phyloP scores from a whole-genome alignment of 768 basidiomycete species.

The Leucogyrophana mollusca region DNA sequence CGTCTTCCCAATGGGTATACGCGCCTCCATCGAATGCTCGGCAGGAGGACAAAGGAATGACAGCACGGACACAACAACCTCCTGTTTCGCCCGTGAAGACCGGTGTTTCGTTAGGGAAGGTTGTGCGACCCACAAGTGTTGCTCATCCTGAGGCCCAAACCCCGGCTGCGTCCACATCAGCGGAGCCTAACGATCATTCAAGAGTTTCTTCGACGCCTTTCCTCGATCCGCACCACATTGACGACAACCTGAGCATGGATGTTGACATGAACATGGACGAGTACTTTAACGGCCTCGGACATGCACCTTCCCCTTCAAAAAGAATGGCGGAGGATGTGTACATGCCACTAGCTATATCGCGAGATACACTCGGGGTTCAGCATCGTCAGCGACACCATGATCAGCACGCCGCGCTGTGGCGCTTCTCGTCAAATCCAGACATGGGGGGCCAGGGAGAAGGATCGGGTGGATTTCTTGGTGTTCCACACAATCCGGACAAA shows the following conservation, averaged over 20 bases:
- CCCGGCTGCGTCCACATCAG: too few relatives aligned
- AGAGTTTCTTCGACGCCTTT: too few relatives aligned
- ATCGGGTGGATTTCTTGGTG: conserved; percentile 22
- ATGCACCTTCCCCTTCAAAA: conserved; percentile 16
- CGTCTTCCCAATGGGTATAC: neutral
- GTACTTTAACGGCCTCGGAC: conserved; percentile 24
- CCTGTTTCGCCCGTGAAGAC: too few relatives aligned
- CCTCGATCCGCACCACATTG: neutral
- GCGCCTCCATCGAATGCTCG: neutral
- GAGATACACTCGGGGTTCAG: neutral
- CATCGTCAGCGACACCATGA: neutral
- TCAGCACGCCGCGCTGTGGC: neutral
- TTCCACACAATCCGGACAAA: conserved; percentile 29
- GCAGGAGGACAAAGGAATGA: neutral
- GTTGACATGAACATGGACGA: conserved; percentile 22
- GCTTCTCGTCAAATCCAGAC: conserved; percentile 5
- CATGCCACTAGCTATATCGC: neutral
- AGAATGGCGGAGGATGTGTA: neutral
- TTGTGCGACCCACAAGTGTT: too few relatives aligned
- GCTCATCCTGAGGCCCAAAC: too few relatives aligned
- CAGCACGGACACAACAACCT: too few relatives aligned
- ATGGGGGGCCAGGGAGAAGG: conserved; percentile 5
- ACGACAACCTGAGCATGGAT: conserved; percentile 5
- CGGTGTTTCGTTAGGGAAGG: too few relatives aligned
- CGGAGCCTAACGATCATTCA: too few relatives aligned